Base-by-base conservation (phyloP, 305 asterid species). In the Stenogyne calaminthoides region DNA sequence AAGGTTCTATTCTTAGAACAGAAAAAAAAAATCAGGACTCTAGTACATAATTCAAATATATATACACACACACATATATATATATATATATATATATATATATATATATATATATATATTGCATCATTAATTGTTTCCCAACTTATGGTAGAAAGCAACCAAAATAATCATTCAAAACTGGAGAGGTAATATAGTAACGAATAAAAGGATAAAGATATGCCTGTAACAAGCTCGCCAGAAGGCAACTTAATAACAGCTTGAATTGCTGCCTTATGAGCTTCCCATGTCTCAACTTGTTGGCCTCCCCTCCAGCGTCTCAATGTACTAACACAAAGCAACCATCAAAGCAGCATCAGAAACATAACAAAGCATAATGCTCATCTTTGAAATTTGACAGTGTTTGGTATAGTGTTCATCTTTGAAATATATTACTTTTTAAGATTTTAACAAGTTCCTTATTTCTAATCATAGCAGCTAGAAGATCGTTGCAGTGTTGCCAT, bases 211-310 rank as follows among this genome's bases (percentile, higher is more conserved):
- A 55, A 64, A 61, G 61, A 32, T 10, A 25, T 71, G 87, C 99
- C 98, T 78, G 99, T 92, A 49, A 87, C 93, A 80, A 95, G 85
- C 83, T 89, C 97, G 47, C 99, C 97, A n/a, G 98, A 88, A 66
- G 99, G 95, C 78, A 92, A 80, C 82, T 80, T 92, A 63, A 88
- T 74, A 81, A 92, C 76, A 72, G 98, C 85, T 84, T 95, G 99
- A 80, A 90, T 79, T 47, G 98, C 87, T 69, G 88, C 77, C 76
- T 84, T 84, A 76, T 95, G 97, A 75, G 96, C 97, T 84, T 95
- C 99, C 97, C 84, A 83, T 19, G 73, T 84, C 77, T 89, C 98
- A 74, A 89, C 84, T 75, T 82, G 86, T 70, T 90, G 88, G 71
- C 89, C 98, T 68, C 80, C 92, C 80, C 85, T 92, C 99, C 99